Evolutionary conservation across 495 filamentous ascomycete genomes (phyloP).

Genomic region (Rhypophila decipiens): DNA sequence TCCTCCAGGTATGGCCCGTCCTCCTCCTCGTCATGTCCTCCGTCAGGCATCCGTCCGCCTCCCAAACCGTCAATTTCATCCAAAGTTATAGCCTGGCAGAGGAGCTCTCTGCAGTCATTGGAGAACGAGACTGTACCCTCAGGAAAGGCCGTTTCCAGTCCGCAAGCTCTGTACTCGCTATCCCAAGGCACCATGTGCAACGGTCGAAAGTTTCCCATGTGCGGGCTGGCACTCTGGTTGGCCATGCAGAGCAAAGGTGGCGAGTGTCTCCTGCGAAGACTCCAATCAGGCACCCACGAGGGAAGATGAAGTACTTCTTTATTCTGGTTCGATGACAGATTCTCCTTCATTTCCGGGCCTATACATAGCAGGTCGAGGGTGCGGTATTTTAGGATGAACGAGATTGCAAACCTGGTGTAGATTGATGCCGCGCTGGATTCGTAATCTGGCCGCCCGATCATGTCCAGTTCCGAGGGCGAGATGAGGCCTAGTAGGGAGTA

Average conservation of each 20-base stretch:
- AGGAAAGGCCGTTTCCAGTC: not conserved
- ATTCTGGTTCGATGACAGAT: not conserved
- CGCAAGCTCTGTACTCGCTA: not conserved
- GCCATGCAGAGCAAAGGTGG: constrained; percentile 4
- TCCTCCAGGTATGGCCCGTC: not conserved
- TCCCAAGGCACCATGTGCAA: not conserved
- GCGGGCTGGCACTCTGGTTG: constrained; percentile 1
- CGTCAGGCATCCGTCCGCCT: too few relatives aligned
- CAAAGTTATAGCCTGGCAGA: not conserved
- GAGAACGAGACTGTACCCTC: constrained; percentile 1
- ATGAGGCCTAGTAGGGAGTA: constrained; percentile 4
- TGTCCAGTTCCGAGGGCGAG: not conserved
- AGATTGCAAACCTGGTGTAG: constrained; percentile 1
- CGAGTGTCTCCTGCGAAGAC: not conserved
- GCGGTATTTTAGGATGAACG: constrained; percentile 1
- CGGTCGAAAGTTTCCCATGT: constrained; percentile 8
- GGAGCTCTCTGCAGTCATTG: not conserved
- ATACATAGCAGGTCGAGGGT: constrained; percentile 6
- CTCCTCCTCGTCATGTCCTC: not conserved
- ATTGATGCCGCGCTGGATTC: not conserved
- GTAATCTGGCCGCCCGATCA: constrained; percentile 3
- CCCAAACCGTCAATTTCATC: constrained; percentile 1
- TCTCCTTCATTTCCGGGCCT: not conserved
- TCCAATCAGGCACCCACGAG: constrained; percentile 7
- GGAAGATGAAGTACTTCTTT: not conserved